Evolutionary conservation across 768 basidiomycete genomes (phyloP), one percentile per base, ranked within the genome.

Genomic region (Tulasnella sp.): DNA sequence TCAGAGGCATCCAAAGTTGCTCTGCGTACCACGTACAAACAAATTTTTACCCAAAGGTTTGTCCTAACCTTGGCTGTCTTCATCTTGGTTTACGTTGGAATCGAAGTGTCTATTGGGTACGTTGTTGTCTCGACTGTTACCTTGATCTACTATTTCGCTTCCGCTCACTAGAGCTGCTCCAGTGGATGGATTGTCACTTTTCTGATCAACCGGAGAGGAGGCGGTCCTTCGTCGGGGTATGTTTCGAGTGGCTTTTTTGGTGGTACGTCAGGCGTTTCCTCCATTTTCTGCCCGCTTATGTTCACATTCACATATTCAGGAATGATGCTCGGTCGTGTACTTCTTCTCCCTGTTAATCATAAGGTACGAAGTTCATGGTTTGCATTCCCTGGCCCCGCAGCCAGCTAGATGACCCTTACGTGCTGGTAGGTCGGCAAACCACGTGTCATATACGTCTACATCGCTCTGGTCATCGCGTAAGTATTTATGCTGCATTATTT

Each of bases 111-210:
- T 10, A 71, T 82, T 40, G 77, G 80, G 76, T 77, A 62, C 24
- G 76, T 68, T 4, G n/a, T 12, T 36, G 18, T 27, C 31, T 68
- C 31, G 1, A 16, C 18, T 16, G 27, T 68, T 34, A n/a, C 52
- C 24, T 71, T 71, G 10, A n/a, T 7, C 19, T 27, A 24, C 19
- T 27, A 24, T 31, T 27, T 19, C 3, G 9, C 46, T 76, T 5
- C 74, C 8, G n/a, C 21, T 34, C 31, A 34, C 31, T 36, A 31
- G 18, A 31, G n/a, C 12, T 31, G 42, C 58, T 8, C 42, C 14
- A 44, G 71, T 88, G 89, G 89, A 0, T 90, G 90, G 89, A 89
- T 88, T 42, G 89, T 90, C 12, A 89, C 89, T 12, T 91, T 87
- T 81, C 85, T 90, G 39, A 86, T 87, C 14, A 81, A 86, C 4